Evolutionary conservation across 202 grass and related monocot species (phyloP).

Genomic region (Zizania palustris): DNA sequence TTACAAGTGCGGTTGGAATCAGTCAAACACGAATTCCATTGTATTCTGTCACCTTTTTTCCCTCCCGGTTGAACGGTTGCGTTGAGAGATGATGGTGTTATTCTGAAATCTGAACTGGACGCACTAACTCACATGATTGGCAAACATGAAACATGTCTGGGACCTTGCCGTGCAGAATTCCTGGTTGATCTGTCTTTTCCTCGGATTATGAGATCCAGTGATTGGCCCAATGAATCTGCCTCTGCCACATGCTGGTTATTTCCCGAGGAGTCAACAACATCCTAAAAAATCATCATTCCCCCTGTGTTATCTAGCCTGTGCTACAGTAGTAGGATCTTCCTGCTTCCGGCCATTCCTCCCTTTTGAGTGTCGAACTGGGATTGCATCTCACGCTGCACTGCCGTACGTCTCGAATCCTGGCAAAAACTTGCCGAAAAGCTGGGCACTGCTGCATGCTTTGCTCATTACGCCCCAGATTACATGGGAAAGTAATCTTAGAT

Average conservation of each 20-base stretch:
- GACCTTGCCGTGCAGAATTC: not conserved
- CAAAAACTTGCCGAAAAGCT: not conserved
- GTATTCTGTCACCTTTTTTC: not conserved
- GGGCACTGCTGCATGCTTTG: not conserved
- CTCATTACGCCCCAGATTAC: not conserved
- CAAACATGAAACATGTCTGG: not conserved
- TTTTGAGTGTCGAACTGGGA: not conserved
- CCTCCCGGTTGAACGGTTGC: not conserved
- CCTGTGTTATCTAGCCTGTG: not conserved
- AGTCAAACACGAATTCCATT: not conserved
- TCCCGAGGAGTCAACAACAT: slow-evolving; percentile 50
- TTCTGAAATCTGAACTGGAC: slow-evolving; percentile 21
- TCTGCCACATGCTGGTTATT: slow-evolving; percentile 22
- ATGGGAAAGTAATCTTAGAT: not conserved
- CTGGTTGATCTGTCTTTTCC: slow-evolving; percentile 49
- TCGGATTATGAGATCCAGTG: slow-evolving; percentile 34
- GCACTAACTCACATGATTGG: slow-evolving; percentile 9
- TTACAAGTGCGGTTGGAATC: not conserved
- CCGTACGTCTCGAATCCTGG: not conserved
- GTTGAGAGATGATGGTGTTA: not conserved
- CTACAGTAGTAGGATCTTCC: slow-evolving; percentile 24
- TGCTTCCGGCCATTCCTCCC: slow-evolving; percentile 21
- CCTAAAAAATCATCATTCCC: not conserved
- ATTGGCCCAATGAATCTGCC: slow-evolving; percentile 27
- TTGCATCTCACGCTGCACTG: not conserved